phyloP scores from a whole-genome alignment of 257 asterid genomes.

The Asclepias syriaca region DNA sequence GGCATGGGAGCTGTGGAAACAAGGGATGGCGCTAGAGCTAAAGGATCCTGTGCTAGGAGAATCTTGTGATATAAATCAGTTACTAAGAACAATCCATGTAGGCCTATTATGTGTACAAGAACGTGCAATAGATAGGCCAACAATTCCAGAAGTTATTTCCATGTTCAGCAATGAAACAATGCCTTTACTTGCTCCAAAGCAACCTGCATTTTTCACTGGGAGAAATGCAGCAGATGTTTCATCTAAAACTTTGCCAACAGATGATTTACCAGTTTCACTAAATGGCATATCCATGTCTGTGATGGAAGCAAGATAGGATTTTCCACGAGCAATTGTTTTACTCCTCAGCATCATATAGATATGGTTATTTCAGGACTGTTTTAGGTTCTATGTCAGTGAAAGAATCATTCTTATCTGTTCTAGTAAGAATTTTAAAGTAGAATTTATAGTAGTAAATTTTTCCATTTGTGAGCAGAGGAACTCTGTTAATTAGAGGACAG shows the following conservation, averaged over 20 bases:
- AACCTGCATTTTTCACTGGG: slow-evolving; percentile 42
- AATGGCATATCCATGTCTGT: slow-evolving; percentile 9
- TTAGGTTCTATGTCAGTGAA: background rate
- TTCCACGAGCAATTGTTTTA: too few species aligned
- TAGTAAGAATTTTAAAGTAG: background rate
- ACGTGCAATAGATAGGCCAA: slow-evolving; percentile 43
- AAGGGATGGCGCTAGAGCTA: slow-evolving; percentile 29
- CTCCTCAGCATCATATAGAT: background rate
- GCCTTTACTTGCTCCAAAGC: slow-evolving; percentile 30
- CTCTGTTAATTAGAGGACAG: background rate
- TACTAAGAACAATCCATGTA: slow-evolving; percentile 38
- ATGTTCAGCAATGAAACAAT: slow-evolving; percentile 40
- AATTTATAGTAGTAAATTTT: background rate
- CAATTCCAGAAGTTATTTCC: slow-evolving; percentile 37
- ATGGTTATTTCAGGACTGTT: background rate
- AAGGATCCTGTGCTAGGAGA: slow-evolving; percentile 37
- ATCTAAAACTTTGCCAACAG: slow-evolving; percentile 4
- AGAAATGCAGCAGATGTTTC: slow-evolving; percentile 13
- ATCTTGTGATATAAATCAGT: slow-evolving; percentile 25
- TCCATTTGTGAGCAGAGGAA: too few species aligned
- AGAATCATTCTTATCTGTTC: background rate
- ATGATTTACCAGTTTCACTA: slow-evolving; percentile 9
- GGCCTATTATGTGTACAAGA: slow-evolving; percentile 57
- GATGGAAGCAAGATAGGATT: slow-evolving; percentile 16
- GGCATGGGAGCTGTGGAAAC: slow-evolving; percentile 61